These are phyloP conservation scores for Phyllosticta ampelicida DNA, from an alignment of 2,329 filamentous ascomycete genomes.

Conservation along the genomic window DNA sequence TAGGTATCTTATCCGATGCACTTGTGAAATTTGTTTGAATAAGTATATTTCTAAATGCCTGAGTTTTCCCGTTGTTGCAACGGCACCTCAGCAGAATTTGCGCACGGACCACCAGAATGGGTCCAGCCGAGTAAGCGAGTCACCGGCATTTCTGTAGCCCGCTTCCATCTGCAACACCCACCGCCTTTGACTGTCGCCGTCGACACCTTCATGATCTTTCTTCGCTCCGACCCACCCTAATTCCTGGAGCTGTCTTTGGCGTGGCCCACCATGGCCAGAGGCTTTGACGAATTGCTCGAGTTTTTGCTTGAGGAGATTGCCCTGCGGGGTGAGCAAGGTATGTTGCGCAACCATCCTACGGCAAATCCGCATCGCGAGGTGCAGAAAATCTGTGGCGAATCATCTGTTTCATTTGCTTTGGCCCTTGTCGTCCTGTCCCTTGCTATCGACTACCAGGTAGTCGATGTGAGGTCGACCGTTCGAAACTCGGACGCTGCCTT, in stretches of 20 bases:
- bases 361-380: background rate
- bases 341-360: constrained; percentile 18
- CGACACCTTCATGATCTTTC: constrained; percentile 8
- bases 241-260: background rate
- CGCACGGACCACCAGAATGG: background rate
- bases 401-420: constrained; percentile 5
- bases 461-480: constrained; percentile 6
- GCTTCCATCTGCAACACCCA: background rate
- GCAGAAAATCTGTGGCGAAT: constrained; percentile 8
- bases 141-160: background rate
- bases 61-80: too few species aligned
- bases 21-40: too few species aligned
- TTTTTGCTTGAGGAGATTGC: constrained; percentile 49
- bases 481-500: constrained; percentile 7
- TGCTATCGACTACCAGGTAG: background rate
- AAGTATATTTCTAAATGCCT: too few species aligned
- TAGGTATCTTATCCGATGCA: too few species aligned
- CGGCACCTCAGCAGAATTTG: background rate
- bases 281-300: constrained; percentile 47
- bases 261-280: constrained; percentile 16
- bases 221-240: background rate
- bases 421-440: background rate
- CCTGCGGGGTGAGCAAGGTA: constrained; percentile 47
- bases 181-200: background rate
- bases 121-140: background rate